Evolutionary conservation across 257 asterid species (phyloP).

Genomic region (Solanum clarkiae): DNA sequence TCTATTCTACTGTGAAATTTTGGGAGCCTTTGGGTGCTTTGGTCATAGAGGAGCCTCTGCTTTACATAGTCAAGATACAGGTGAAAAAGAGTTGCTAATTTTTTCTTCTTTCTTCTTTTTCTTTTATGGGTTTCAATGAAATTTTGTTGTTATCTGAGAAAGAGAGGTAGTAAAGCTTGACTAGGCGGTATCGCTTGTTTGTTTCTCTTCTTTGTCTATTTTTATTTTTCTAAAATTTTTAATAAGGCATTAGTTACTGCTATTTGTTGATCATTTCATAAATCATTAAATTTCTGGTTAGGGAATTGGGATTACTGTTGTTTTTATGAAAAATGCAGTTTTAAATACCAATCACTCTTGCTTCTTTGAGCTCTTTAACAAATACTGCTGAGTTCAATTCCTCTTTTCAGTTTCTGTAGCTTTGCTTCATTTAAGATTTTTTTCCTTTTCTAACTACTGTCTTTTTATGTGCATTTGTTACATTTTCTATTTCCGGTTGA

Average conservation of each 20-base stretch:
- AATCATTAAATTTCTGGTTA: background rate
- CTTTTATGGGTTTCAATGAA: slow-evolving; percentile 6
- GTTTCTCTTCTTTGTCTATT: background rate
- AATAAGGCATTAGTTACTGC: background rate
- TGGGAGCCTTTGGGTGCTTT: background rate
- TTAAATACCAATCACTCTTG: background rate
- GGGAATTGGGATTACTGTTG: background rate
- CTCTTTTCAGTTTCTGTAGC: background rate
- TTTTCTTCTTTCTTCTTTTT: background rate
- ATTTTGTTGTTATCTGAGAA: background rate
- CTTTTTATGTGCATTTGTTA: background rate
- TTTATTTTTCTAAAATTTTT: background rate
- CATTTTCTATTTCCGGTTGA: background rate
- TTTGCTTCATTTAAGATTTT: background rate
- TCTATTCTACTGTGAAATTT: background rate
- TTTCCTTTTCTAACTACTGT: background rate
- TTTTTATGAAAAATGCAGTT: background rate
- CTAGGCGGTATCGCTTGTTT: background rate
- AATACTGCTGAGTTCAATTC: background rate
- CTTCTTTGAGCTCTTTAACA: background rate
- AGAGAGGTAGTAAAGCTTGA: background rate
- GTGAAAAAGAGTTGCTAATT: slow-evolving; percentile 9
- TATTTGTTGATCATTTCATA: background rate
- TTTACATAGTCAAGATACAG: slow-evolving; percentile 12
- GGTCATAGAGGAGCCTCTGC: slow-evolving; percentile 15